Conservation (phyloP, 2,329 filamentous ascomycete species). For the Aspergillus floridensis region DNA sequence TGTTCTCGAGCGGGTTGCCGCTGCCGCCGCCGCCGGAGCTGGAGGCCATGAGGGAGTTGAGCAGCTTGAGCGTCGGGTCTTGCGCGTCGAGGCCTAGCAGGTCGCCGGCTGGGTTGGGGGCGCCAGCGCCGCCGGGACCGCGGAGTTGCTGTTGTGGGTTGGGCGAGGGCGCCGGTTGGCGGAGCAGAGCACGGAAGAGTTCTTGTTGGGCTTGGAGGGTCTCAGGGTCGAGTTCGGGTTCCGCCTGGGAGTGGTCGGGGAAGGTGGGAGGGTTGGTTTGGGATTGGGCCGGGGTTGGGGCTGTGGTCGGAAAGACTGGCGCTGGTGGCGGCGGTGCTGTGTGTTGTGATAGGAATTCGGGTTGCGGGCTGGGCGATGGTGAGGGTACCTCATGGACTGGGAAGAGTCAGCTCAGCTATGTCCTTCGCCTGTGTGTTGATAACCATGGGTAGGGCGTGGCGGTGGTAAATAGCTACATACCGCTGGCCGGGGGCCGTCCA, state of each 20-base stretch:
- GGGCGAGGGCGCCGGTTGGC: slow-evolving; percentile 28
- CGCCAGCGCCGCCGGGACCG: slow-evolving; percentile 14
- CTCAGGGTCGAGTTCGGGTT: slow-evolving; percentile 7
- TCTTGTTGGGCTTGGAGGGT: slow-evolving; percentile 31
- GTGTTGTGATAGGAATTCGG: slow-evolving; percentile 1
- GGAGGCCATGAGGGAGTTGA: slow-evolving; percentile 37
- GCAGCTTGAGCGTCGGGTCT: slow-evolving; percentile 38
- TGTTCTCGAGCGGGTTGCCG: neutral
- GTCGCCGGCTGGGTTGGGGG: neutral
- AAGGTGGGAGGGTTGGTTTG: slow-evolving; percentile 23
- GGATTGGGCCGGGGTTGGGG: slow-evolving; percentile 4
- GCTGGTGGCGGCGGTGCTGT: slow-evolving; percentile 15
- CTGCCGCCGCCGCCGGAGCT: slow-evolving; percentile 22
- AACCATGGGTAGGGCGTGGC: neutral
- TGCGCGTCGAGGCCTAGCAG: slow-evolving; percentile 8
- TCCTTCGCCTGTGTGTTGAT: neutral
- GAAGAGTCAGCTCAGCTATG: slow-evolving; percentile 13
- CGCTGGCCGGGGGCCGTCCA: slow-evolving; percentile 47
- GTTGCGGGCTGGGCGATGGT: slow-evolving; percentile 22
- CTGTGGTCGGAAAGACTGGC: slow-evolving; percentile 10
- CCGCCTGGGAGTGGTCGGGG: neutral
- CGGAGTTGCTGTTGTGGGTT: slow-evolving; percentile 13
- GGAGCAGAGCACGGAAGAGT: slow-evolving; percentile 42
- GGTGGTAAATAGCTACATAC: slow-evolving; percentile 23
- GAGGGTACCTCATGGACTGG: slow-evolving; percentile 27